Evolutionary conservation across 2,329 filamentous ascomycete species (phyloP), one percentile per base, ranked within the genome.

Genomic region (Talaromyces piceae): DNA sequence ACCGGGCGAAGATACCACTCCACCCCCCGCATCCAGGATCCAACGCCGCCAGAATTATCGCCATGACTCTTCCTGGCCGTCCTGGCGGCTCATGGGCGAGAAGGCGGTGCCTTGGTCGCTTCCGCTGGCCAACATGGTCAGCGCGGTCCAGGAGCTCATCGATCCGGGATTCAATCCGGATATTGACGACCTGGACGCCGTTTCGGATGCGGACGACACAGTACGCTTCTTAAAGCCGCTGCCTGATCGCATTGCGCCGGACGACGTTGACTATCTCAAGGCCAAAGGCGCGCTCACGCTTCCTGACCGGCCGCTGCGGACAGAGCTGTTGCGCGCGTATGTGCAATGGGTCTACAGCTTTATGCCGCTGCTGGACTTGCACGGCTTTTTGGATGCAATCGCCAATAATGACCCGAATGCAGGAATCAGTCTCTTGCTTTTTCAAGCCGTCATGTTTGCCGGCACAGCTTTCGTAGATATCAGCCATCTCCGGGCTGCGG

Each of bases 361-460:
- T 65, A 93, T 95, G 88, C 90, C 90, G 11, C 75, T 94, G 39
- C 70, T 95, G 57, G 88, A 82, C 50, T 59, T 82, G 41, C 76
- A 80, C 54, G 77, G 80, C 23, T 76, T 82, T 54, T 61, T 82
- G 4, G 63, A 65, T 48, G 63, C 63, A 16, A 86, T 70, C 62
- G 85, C 59, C 68, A 80, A 64, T 70, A 80, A 61, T 80, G 85
- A 91, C 63, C 86, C 86, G 3, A 73, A 78, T 44, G 77, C 79
- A 52, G 83, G 84, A 66, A 77, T 88, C 57, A 95, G 90, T 69
- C 72, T 95, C 59, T 78, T 95, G 52, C 73, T 95, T 1, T 95
- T 93, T 65, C 90, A 95, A 63, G 86, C 89, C n/a, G 84, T 95
- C 57, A 91, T 95, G 87, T 95, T 95, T 65, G 84, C 88, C 3